Evolutionary conservation across 2,329 filamentous ascomycete genomes (phyloP).

Genomic region (Dryadomyces quercivorus): DNA sequence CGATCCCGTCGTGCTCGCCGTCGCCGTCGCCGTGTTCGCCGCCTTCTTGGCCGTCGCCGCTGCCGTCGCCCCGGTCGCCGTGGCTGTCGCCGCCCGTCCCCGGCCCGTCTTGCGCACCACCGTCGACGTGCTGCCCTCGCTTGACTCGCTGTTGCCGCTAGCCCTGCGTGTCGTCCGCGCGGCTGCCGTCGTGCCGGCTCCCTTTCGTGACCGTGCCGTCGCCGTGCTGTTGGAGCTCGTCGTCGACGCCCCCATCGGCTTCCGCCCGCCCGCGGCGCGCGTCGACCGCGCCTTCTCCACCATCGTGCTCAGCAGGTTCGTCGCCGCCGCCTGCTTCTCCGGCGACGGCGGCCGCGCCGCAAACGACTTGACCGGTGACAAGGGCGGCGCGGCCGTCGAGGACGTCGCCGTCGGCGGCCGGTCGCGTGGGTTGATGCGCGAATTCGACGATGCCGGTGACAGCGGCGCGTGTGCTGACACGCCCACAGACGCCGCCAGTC

Average conservation of each 20-base stretch:
- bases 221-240: constrained; percentile 25
- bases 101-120: constrained; percentile 43
- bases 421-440: constrained; percentile 49
- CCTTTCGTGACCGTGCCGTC: constrained; percentile 21
- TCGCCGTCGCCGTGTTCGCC: constrained; percentile 22
- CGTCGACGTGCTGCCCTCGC: constrained; percentile 51
- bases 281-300: constrained; percentile 48
- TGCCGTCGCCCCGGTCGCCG: constrained; percentile 11
- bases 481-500: constrained; percentile 8
- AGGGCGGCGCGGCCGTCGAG: constrained; percentile 21
- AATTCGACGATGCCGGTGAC: constrained; percentile 75
- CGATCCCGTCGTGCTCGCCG: constrained; percentile 22
- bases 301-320: constrained; percentile 41
- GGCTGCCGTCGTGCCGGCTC: constrained; percentile 18
- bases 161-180: constrained; percentile 36
- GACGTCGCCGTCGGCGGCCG: constrained; percentile 11
- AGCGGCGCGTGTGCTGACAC: constrained; percentile 41
- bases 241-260: constrained; percentile 23
- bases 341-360: constrained; percentile 49
- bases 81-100: constrained; percentile 4
- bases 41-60: constrained; percentile 19
- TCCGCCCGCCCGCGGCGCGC: constrained; percentile 30
- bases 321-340: constrained; percentile 38
- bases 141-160: constrained; percentile 51
- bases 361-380: constrained; percentile 44